A percentile compares a stretch with the other conserved stretches of the same genome.
These are phyloP conservation scores for Daedaleopsis sinensis DNA, from an alignment of 768 basidiomycete species.

Conservation along the genomic window DNA sequence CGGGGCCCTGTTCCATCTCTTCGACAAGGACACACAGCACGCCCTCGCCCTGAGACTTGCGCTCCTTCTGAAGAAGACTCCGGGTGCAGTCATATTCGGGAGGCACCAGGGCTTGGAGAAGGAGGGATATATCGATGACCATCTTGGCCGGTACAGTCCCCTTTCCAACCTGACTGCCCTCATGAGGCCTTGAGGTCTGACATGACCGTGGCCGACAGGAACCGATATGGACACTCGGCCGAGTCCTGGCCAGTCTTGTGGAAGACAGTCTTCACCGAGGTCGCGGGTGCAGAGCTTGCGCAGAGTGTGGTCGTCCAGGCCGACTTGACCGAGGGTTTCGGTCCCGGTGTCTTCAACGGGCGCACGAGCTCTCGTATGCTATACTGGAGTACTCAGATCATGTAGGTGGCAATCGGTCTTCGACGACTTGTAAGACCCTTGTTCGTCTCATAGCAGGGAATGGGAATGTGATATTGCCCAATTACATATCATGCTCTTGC, in stretches of 20 bases:
- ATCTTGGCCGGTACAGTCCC: conserved; percentile 23
- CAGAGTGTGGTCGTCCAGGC: conserved; percentile 25
- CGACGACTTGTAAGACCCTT: too few species aligned
- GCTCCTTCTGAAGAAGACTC: conserved; percentile 25
- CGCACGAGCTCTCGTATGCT: conserved; percentile 22
- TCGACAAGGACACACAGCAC: conserved; percentile 36
- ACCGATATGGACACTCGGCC: conserved; percentile 35
- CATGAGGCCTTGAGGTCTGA: not conserved
- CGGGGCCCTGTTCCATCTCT: conserved; percentile 40
- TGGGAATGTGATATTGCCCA: too few species aligned
- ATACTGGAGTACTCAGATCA: conserved; percentile 31
- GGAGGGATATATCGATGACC: conserved; percentile 33
- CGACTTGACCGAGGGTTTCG: conserved; percentile 18
- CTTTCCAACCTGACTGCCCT: not conserved
- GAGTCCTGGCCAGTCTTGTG: conserved; percentile 34
- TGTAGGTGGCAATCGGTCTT: too few species aligned
- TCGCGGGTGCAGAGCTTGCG: conserved; percentile 28
- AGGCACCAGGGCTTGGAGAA: conserved; percentile 32
- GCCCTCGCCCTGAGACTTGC: conserved; percentile 33
- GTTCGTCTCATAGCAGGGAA: too few species aligned
- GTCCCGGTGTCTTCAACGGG: conserved; percentile 1
- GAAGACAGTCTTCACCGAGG: conserved; percentile 29
- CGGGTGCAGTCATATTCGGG: conserved; percentile 36
- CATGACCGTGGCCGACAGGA: conserved; percentile 12
- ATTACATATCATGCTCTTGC: too few species aligned